Percentiles rank a stretch among this genome's conserved stretches.
These are phyloP conservation scores for Telfairia occidentalis DNA, from an alignment of 331 rosid genomes.

Conservation along the genomic window DNA sequence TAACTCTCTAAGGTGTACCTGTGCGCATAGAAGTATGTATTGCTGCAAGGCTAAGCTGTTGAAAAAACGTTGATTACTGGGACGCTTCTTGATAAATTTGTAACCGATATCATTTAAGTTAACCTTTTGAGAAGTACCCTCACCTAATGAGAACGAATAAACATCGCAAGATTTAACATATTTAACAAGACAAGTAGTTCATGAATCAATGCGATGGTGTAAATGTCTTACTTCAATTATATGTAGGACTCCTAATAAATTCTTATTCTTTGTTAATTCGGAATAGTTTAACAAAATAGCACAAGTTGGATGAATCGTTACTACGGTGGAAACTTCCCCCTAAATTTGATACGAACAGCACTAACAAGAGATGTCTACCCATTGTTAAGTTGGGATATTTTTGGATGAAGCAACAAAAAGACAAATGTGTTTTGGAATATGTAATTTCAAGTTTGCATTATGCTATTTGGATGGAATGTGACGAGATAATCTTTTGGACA, in stretches of 20 bases:
- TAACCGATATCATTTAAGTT: slow-evolving; percentile 49
- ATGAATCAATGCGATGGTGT: neutral
- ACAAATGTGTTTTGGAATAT: neutral
- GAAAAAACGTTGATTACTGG: slow-evolving; percentile 42
- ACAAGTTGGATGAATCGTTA: neutral
- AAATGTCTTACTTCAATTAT: neutral
- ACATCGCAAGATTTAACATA: neutral
- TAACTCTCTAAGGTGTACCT: slow-evolving; percentile 32
- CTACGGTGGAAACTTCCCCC: neutral
- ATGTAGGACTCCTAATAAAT: neutral
- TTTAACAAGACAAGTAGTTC: neutral
- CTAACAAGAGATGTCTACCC: neutral
- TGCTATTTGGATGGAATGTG: neutral
- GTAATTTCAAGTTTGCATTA: neutral
- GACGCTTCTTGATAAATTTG: slow-evolving; percentile 37
- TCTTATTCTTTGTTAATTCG: neutral
- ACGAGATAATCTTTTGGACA: neutral
- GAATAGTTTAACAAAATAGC: neutral
- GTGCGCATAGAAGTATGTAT: slow-evolving; percentile 73
- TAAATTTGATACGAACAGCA: neutral
- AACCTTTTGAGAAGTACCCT: slow-evolving; percentile 13
- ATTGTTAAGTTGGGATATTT: neutral
- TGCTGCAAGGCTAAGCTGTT: slow-evolving; percentile 71
- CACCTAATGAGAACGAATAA: slow-evolving; percentile 23
- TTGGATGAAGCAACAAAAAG: neutral